Base-by-base conservation (phyloP, 345 rosid species). In the Cardamine chenopodiifolia region DNA sequence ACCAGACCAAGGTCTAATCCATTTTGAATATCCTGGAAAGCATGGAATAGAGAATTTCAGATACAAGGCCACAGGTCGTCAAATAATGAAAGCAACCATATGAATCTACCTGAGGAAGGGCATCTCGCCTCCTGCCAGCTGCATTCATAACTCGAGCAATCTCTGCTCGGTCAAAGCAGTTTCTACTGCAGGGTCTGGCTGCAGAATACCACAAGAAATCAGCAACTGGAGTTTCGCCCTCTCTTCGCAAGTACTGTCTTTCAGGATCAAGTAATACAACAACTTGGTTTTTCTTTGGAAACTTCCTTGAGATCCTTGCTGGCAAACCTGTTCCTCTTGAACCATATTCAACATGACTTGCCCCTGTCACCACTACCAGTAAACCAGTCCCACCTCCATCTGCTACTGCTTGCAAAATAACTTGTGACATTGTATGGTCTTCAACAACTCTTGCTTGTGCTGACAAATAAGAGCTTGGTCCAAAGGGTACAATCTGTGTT, bases 141-240 rank as follows among this genome's bases (percentile, higher is more conserved):
- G 97, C 98, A 88, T 88, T 94, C 98, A 94, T 94, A 22, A 91
- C 97, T 71, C 97, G 83, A 80, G 97, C 96, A 61, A 94, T 94
- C 82, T 94, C 98, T 81, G 96, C 98, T 70, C 97, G 89, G 82
- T 94, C 98, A 81, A 87, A 91, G 76, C 98, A 94, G 66, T 94
- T 94, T 72, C 98, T 86, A 76, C 81, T 89, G 83, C 98, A 94
- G 9, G 98, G 93, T 77, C 98, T 90, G 62, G 98, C 91, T 14
- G 90, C 96, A 69, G 98, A 91, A 83, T 91, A 91, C 98, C 96
- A 89, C 77, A 94, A 82, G 74, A 94, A 91, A 79, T 94, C 96
- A 64, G 97, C 92, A 23, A 88, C 85, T 44, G 97, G 98, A 77
- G 82, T 89, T 69, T 94, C 98, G 11, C 97, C 97, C 67, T 94